A percentile compares a stretch with the other conserved stretches of the same genome.
These are phyloP conservation scores for Cercospora janseana DNA, from an alignment of 2,329 filamentous ascomycete genomes.

Conservation along the genomic window DNA sequence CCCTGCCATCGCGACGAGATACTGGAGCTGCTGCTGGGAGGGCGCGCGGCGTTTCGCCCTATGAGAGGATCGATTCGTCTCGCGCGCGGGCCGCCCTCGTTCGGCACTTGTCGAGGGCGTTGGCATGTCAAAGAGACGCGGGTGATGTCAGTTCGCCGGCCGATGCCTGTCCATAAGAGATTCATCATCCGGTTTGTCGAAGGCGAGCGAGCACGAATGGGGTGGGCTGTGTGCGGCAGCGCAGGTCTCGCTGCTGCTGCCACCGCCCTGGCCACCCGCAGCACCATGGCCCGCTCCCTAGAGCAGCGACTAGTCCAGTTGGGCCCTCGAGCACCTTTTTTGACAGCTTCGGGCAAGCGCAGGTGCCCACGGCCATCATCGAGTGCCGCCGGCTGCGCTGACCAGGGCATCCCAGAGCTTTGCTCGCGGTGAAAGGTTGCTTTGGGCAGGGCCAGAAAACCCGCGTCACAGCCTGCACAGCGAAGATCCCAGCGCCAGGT, in stretches of 20 bases:
- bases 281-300: conserved; percentile 17
- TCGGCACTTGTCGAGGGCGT: conserved; percentile 26
- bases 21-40: conserved; percentile 16
- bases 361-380: conserved; percentile 14
- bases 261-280: background rate
- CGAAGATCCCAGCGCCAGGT: conserved; percentile 27
- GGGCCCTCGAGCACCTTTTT: conserved; percentile 16
- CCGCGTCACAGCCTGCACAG: conserved; percentile 29
- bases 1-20: conserved; percentile 22
- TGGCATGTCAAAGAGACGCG: conserved; percentile 21
- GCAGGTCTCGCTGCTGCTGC: conserved; percentile 9
- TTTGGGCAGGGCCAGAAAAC: conserved; percentile 26
- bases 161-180: conserved; percentile 23
- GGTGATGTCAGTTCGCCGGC: conserved; percentile 25
- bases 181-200: conserved; percentile 21
- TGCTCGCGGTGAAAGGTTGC: conserved; percentile 18
- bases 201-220: background rate
- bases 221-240: background rate
- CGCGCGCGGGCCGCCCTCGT: conserved; percentile 23
- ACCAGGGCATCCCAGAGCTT: conserved; percentile 23
- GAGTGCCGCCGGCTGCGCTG: conserved; percentile 12
- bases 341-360: conserved; percentile 24
- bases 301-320: conserved; percentile 13
- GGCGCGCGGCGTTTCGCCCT: conserved; percentile 20
- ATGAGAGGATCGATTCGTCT: conserved; percentile 15